A percentile compares a stretch with the other conserved stretches of the same genome.
Evolutionary conservation across 805 yeast species (phyloP).

Genomic region (Limtongozyma cylindracea): DNA sequence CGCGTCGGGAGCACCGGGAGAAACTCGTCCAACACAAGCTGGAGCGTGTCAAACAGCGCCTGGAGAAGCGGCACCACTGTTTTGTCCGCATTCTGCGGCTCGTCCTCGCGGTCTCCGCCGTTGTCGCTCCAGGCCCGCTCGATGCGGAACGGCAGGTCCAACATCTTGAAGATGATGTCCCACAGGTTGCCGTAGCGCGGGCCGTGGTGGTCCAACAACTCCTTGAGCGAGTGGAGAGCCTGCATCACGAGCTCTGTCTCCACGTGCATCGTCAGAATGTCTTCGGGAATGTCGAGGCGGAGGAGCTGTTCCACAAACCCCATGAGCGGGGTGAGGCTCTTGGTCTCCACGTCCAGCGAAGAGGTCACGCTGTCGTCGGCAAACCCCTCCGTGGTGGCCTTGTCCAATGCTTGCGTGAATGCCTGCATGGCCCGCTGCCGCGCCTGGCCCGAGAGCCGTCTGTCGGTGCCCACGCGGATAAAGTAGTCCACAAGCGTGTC

Average conservation of each 20-base stretch:
- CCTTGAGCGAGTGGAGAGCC: constrained; percentile 36
- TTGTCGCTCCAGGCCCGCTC: too few species aligned
- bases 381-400: constrained; percentile 14
- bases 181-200: constrained; percentile 33
- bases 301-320: constrained; percentile 16
- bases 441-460: constrained; percentile 13
- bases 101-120: constrained; percentile 2
- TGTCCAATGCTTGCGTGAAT: constrained; percentile 19
- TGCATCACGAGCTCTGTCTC: constrained; percentile 46
- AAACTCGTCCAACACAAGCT: constrained; percentile 70
- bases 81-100: constrained; percentile 9
- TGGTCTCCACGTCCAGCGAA: too few species aligned
- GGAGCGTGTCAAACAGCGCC: constrained; percentile 66
- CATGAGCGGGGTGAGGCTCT: constrained; percentile 8
- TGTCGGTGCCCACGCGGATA: constrained; percentile 15
- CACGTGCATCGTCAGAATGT: constrained; percentile 20
- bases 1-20: constrained; percentile 40
- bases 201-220: constrained; percentile 61
- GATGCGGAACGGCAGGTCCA: constrained; percentile 36
- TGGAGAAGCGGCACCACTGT: constrained; percentile 23
- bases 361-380: too few species aligned
- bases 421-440: constrained; percentile 22
- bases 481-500: constrained; percentile 16
- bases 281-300: constrained; percentile 11
- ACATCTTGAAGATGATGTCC: constrained; percentile 42